Conservation (phyloP, 495 filamentous ascomycete genomes). For the Acidomyces sp. region DNA sequence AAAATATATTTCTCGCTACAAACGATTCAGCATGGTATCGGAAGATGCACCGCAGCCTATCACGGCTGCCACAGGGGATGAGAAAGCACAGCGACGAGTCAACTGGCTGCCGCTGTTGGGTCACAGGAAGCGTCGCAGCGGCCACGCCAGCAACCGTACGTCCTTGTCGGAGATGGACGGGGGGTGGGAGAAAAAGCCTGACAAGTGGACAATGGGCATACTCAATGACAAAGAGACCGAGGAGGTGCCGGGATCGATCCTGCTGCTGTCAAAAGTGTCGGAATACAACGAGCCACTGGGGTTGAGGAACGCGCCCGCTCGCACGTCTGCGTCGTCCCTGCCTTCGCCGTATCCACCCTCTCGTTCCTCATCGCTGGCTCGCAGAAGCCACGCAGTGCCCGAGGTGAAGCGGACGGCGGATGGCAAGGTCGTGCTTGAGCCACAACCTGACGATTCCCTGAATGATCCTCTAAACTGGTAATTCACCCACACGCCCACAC, state of each 20-base stretch:
- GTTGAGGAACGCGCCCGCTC: constrained; percentile 57
- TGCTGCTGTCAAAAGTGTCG: constrained; percentile 51
- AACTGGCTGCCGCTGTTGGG: constrained; percentile 15
- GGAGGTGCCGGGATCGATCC: constrained; percentile 82
- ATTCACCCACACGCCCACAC: too few relatives aligned
- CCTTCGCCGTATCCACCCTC: constrained; percentile 42
- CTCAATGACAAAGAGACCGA: constrained; percentile 72
- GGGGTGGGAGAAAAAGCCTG: constrained; percentile 3
- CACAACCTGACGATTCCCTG: constrained; percentile 78
- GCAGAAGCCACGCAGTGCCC: constrained; percentile 23
- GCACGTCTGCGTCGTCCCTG: constrained; percentile 65
- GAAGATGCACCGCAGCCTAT: not conserved
- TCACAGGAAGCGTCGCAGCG: constrained; percentile 1
- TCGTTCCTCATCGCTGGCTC: constrained; percentile 21
- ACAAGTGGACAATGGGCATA: constrained; percentile 66
- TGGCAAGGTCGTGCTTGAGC: constrained; percentile 77
- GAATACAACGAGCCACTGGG: constrained; percentile 74
- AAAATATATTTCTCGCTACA: too few relatives aligned
- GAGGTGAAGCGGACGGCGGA: constrained; percentile 65
- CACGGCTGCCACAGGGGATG: not conserved
- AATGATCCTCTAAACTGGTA: constrained; percentile 97
- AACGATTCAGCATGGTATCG: not conserved
- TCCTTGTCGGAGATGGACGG: constrained; percentile 15
- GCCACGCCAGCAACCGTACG: constrained; percentile 11
- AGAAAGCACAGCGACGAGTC: constrained; percentile 3